phyloP scores from a whole-genome alignment of 805 yeast species.

The Scheffersomyces lignosus region DNA sequence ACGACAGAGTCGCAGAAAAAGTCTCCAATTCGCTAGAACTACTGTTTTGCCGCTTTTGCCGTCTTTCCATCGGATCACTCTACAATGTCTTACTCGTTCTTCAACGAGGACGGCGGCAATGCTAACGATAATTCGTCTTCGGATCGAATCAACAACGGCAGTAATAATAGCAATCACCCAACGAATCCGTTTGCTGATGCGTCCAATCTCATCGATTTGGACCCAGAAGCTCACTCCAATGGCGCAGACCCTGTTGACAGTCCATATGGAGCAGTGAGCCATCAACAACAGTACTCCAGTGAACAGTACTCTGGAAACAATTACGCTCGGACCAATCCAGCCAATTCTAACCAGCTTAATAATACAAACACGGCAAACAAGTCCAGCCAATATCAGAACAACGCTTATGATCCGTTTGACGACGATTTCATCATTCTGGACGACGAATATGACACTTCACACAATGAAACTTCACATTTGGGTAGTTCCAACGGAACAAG shows the following conservation, averaged over 20 bases:
- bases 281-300: not conserved
- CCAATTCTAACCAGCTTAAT: too few species aligned
- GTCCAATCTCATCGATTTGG: not conserved
- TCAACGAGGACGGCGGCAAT: too few species aligned
- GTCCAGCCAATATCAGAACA: too few species aligned
- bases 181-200: not conserved
- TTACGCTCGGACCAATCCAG: too few species aligned
- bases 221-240: not conserved
- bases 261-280: not conserved
- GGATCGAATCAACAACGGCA: too few species aligned
- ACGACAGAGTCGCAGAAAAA: too few species aligned
- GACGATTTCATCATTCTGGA: slow-evolving; percentile 37
- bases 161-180: not conserved
- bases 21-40: too few species aligned
- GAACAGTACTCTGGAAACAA: not conserved
- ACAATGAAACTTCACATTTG: slow-evolving; percentile 6
- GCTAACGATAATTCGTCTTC: too few species aligned
- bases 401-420: slow-evolving; percentile 28
- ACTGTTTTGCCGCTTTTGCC: too few species aligned
- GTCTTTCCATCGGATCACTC: too few species aligned
- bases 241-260: not conserved
- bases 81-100: too few species aligned
- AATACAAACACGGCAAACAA: too few species aligned
- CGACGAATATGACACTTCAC: slow-evolving; percentile 31
- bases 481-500: slow-evolving; percentile 3